These are phyloP conservation scores for Malus sieversii DNA, from an alignment of 306 rosid species.

Conservation along the genomic window DNA sequence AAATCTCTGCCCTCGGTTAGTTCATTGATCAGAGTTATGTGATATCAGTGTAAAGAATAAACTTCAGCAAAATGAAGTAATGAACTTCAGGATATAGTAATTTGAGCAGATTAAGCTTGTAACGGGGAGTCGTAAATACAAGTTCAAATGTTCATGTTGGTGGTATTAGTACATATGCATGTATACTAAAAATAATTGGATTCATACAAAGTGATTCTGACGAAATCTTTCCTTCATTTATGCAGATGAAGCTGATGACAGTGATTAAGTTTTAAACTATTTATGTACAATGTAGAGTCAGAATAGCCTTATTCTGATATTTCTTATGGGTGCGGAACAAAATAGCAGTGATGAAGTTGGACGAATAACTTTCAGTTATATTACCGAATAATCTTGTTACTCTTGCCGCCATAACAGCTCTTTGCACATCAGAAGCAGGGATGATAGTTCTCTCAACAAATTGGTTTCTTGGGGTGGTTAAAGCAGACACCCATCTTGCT, in stretches of 20 bases:
- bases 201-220: background rate
- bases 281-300: slow-evolving; percentile 7
- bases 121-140: background rate
- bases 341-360: background rate
- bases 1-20: background rate
- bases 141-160: background rate
- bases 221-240: background rate
- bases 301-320: background rate
- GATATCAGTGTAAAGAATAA: background rate
- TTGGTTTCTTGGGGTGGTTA: background rate
- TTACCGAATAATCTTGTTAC: background rate
- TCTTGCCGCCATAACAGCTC: background rate
- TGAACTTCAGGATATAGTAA: background rate
- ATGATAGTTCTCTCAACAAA: background rate
- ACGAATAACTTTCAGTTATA: background rate
- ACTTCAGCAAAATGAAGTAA: background rate
- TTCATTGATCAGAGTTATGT: background rate
- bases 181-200: background rate
- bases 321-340: background rate
- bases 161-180: background rate
- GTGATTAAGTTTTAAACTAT: slow-evolving; percentile 1
- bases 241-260: slow-evolving; percentile 11
- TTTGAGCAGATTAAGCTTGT: background rate
- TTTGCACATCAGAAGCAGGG: background rate
- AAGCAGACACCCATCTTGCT: background rate